Conservation (phyloP, 2,329 filamentous ascomycete genomes). For the Fusarium udum region DNA sequence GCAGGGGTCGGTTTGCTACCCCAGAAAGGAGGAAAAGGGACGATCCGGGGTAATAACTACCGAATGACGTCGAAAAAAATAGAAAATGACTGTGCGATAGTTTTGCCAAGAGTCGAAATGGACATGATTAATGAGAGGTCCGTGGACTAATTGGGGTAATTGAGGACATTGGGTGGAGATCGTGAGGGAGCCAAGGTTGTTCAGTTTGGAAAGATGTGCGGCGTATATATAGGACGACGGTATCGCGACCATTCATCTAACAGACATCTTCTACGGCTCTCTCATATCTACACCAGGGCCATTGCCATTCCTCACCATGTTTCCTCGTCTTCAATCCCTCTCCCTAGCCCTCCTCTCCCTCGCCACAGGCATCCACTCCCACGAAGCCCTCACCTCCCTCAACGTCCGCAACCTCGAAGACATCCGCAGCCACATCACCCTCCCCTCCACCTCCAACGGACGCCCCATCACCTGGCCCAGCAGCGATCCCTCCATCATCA, state of each 20-base stretch:
- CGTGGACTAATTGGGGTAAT: not conserved
- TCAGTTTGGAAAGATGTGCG: not conserved
- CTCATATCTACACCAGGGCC: not conserved
- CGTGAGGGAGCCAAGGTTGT: not conserved
- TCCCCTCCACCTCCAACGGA: constrained; percentile 46
- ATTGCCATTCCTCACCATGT: not conserved
- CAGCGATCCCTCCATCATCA: constrained; percentile 47
- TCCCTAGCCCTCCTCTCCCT: constrained; percentile 7
- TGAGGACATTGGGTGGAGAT: not conserved
- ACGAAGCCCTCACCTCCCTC: constrained; percentile 27
- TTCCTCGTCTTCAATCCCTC: not conserved
- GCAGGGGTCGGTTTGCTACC: constrained; percentile 17
- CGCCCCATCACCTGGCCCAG: constrained; percentile 50
- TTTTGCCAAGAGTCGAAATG: constrained; percentile 1
- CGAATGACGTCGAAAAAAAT: constrained; percentile 17
- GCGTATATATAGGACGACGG: not conserved
- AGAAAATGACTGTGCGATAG: not conserved
- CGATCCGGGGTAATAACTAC: constrained; percentile 23
- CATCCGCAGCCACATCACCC: constrained; percentile 51
- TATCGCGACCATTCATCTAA: not conserved
- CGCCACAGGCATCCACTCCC: not conserved
- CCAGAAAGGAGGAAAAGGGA: constrained; percentile 1
- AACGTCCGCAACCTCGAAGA: constrained; percentile 48
- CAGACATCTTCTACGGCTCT: not conserved
- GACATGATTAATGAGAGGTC: not conserved